These are phyloP conservation scores for Debaryomyces psychrophilus DNA, from an alignment of 1,139 yeast species.

Conservation along the genomic window DNA sequence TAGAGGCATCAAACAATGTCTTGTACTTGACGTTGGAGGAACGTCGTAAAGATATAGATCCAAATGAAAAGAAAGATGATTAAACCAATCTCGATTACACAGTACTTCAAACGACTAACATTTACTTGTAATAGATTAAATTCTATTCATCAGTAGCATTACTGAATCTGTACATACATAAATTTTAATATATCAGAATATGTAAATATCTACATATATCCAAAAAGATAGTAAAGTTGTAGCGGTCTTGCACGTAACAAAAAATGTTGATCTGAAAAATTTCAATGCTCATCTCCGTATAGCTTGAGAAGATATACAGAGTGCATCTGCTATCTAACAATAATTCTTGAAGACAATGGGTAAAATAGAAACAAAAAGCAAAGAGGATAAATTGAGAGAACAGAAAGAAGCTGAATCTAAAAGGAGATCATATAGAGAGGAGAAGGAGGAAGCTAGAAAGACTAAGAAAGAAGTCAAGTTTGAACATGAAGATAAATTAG, in stretches of 20 bases:
- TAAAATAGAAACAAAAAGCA: conserved; percentile 18
- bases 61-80: conserved; percentile 22
- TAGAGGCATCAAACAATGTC: conserved; percentile 66
- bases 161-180: conserved; percentile 8
- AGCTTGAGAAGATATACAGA: background rate
- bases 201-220: background rate
- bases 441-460: conserved; percentile 39
- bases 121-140: background rate
- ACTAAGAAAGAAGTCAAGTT: conserved; percentile 38
- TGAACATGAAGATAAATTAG: conserved; percentile 28
- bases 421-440: conserved; percentile 44
- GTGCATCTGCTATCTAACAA: background rate
- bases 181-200: conserved; percentile 1
- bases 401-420: conserved; percentile 39
- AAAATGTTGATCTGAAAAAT: conserved; percentile 4
- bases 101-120: background rate
- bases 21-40: conserved; percentile 76
- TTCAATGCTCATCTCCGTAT: conserved; percentile 11
- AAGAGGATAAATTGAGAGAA: conserved; percentile 31
- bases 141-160: conserved; percentile 3
- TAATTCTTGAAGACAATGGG: conserved; percentile 3
- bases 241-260: conserved; percentile 6
- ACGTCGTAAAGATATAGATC: conserved; percentile 52
- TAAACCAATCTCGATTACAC: background rate
- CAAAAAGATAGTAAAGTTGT: background rate